phyloP scores from a whole-genome alignment of 257 asterid genomes.

The Solanum medicagineum region DNA sequence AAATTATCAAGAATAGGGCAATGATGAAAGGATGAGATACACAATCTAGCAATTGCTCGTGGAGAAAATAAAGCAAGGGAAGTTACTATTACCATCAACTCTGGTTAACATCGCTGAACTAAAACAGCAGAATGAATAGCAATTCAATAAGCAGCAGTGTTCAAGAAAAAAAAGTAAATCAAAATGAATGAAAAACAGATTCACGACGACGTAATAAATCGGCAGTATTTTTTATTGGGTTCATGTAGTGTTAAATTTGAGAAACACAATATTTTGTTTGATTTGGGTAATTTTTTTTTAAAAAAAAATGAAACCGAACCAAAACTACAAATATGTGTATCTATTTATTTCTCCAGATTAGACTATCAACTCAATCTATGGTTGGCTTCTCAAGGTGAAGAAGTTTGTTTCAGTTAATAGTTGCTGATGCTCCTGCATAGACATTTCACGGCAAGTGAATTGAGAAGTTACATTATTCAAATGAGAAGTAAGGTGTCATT shows the following conservation, averaged over 20 bases:
- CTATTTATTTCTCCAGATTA: too few relatives aligned
- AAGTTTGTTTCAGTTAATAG: too few relatives aligned
- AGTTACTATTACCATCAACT: background rate
- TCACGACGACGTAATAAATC: background rate
- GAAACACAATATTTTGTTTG: background rate
- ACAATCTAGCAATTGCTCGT: background rate
- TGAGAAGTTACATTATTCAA: too few relatives aligned
- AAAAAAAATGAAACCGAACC: background rate
- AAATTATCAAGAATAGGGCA: background rate
- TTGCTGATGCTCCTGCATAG: too few relatives aligned
- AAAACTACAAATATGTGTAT: background rate
- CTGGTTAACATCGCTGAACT: background rate
- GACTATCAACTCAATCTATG: too few relatives aligned
- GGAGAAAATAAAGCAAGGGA: background rate
- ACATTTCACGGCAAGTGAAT: too few relatives aligned
- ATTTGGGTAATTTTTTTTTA: background rate
- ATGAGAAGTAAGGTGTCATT: too few relatives aligned
- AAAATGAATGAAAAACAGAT: background rate
- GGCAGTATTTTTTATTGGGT: background rate
- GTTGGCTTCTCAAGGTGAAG: too few relatives aligned
- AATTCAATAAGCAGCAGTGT: background rate
- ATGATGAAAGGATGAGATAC: background rate
- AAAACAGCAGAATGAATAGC: background rate
- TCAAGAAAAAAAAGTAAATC: background rate
- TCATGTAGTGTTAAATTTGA: background rate